Base-by-base conservation (phyloP, 2,329 filamentous ascomycete genomes). In the Alternaria burnsii region DNA sequence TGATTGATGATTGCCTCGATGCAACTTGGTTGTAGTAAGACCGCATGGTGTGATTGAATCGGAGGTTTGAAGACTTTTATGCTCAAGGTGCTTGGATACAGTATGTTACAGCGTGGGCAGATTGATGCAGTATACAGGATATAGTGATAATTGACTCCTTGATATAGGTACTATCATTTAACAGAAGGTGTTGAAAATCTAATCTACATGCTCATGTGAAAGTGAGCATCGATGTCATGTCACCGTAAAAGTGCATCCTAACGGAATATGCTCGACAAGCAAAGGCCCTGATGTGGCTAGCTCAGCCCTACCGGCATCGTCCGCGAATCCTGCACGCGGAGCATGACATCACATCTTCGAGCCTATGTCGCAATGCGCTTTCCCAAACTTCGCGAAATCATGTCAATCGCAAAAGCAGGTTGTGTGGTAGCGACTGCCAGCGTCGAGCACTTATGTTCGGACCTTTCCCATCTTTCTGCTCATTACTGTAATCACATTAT, bases 311-410 rank as follows among this genome's bases (percentile, higher is more conserved):
- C 18, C 52, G 36, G 36, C 28, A 48, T 30, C 24, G 40, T 43
- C 40, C 20, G 34, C 14, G 40, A 43, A 55, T 47, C 40, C 44
- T 50, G 30, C 41, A 54, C 28, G 36, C 50, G 34, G 52, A 50
- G 40, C 43, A 59, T 65, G 63, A 66, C 60, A 60, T 68, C 63
- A 67, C 52, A 56, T 32, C 30, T 52, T 50, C 34, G 54, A 52
- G 26, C 43, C 20, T 36, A 59, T 62, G 61, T 61, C 46, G 44
- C 59, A 59, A 61, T 65, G 56, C 61, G 28, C 66, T 52, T 60
- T 65, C 58, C 59, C 44, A 36, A 48, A 46, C 50, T 61, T 18
- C 55, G 51, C 40, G n/a, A 38, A 50, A 66, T 54, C 59, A 59
- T 63, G 58, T 47, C 62, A 62, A 52, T 54, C 56, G 44, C 57